Evolutionary conservation across 495 filamentous ascomycete genomes (phyloP).

Genomic region (Sordaria brevicollis): DNA sequence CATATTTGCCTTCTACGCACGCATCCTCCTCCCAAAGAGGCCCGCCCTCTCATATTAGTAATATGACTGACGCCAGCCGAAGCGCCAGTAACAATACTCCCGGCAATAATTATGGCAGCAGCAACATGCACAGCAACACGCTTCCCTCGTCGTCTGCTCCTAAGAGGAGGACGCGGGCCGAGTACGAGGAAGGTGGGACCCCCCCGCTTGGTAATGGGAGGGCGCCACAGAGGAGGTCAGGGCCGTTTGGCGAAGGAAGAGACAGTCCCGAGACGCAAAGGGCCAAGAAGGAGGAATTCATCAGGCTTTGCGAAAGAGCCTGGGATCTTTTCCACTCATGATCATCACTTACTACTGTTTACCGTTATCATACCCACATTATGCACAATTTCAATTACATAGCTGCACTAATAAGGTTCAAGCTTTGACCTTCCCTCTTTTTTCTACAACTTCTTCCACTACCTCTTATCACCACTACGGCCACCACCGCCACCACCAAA

Average conservation of each 20-base stretch:
- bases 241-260: slow-evolving; percentile 65
- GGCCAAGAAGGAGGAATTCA: slow-evolving; percentile 90
- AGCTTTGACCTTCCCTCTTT: neutral
- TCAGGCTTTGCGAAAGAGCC: slow-evolving; percentile 73
- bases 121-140: neutral
- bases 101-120: slow-evolving; percentile 1
- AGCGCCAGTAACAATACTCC: slow-evolving; percentile 30
- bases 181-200: slow-evolving; percentile 83
- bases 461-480: neutral
- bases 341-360: slow-evolving; percentile 15
- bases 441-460: neutral
- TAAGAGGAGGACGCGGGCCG: slow-evolving; percentile 66
- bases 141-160: neutral
- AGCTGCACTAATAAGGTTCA: neutral
- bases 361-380: neutral
- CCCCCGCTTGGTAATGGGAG: slow-evolving; percentile 61
- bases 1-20: neutral
- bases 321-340: slow-evolving; percentile 98
- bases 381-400: neutral
- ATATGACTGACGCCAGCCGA: slow-evolving; percentile 27
- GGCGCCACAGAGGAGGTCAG: slow-evolving; percentile 45
- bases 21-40: slow-evolving; percentile 14
- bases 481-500: neutral
- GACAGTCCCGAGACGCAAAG: slow-evolving; percentile 76
- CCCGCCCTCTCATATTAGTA: neutral